phyloP scores from a whole-genome alignment of 192 early-diverging fungal species.

The Mortierella hygrophila region DNA sequence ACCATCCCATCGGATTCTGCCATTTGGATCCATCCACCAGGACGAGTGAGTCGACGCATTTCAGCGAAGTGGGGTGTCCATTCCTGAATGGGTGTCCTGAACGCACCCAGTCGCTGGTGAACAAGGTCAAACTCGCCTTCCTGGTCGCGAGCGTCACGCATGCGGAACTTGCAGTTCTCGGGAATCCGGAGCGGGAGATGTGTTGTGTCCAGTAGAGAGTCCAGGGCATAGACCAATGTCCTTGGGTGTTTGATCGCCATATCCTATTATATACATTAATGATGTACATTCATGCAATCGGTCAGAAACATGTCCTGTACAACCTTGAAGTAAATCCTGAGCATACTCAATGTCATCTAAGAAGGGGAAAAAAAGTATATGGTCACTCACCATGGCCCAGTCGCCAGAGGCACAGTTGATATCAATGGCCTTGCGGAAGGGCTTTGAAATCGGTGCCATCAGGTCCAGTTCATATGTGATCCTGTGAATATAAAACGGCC shows the following conservation, averaged over 20 bases:
- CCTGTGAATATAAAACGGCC: constrained; percentile 39
- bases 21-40: constrained; percentile 55
- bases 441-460: constrained; percentile 40
- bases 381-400: constrained; percentile 40
- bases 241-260: constrained; percentile 42
- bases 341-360: not conserved
- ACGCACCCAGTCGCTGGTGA: constrained; percentile 46
- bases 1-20: constrained; percentile 45
- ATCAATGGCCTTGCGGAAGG: constrained; percentile 49
- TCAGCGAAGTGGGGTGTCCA: constrained; percentile 57
- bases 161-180: constrained; percentile 51
- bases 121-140: constrained; percentile 55
- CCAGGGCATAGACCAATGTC: constrained; percentile 50
- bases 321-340: not conserved
- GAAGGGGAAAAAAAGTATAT: not conserved
- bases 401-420: constrained; percentile 41
- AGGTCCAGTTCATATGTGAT: constrained; percentile 46
- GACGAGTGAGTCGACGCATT: constrained; percentile 27
- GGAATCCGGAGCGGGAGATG: constrained; percentile 35
- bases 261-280: constrained; percentile 2
- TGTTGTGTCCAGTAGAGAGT: constrained; percentile 23
- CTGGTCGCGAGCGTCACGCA: constrained; percentile 45
- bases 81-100: constrained; percentile 45
- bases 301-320: not conserved
- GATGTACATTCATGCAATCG: not conserved